Percentiles rank a stretch among this genome's conserved stretches.
phyloP scores from a whole-genome alignment of 257 asterid species.

The Scutellaria galericulata region DNA sequence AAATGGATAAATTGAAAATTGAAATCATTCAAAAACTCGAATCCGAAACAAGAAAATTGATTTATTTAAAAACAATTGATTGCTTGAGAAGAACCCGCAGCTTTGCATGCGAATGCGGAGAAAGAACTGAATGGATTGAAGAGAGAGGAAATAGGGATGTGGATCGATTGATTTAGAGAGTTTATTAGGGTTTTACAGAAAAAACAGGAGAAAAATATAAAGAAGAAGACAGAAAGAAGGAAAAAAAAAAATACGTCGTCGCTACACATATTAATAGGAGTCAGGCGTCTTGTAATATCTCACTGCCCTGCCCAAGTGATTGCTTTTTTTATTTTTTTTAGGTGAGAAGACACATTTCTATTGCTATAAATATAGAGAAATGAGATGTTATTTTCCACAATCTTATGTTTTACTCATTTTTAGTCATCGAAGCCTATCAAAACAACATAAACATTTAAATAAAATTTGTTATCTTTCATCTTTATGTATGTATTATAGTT shows the following conservation, averaged over 20 bases:
- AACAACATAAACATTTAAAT: too few relatives aligned
- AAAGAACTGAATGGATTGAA: neutral
- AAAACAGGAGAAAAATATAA: conserved; percentile 28
- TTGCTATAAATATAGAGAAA: too few relatives aligned
- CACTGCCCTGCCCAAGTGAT: too few relatives aligned
- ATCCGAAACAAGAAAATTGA: conserved; percentile 15
- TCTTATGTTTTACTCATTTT: too few relatives aligned
- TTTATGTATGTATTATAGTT: too few relatives aligned
- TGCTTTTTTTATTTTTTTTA: too few relatives aligned
- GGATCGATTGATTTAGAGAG: conserved; percentile 42
- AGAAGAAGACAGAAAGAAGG: conserved; percentile 1
- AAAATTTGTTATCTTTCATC: too few relatives aligned
- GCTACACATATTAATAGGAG: conserved; percentile 27
- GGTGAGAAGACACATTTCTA: too few relatives aligned
- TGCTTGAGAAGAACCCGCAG: conserved; percentile 11
- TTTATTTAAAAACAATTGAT: conserved; percentile 23
- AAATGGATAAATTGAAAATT: neutral
- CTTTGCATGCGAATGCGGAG: conserved; percentile 20
- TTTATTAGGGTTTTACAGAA: conserved; percentile 58
- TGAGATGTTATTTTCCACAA: too few relatives aligned
- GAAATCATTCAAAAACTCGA: neutral
- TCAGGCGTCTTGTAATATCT: too few relatives aligned
- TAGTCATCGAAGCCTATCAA: too few relatives aligned
- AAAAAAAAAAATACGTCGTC: neutral
- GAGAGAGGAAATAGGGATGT: conserved; percentile 27